These are phyloP conservation scores for Rhynchosporium graminicola DNA, from an alignment of 2,329 filamentous ascomycete species.

Conservation along the genomic window DNA sequence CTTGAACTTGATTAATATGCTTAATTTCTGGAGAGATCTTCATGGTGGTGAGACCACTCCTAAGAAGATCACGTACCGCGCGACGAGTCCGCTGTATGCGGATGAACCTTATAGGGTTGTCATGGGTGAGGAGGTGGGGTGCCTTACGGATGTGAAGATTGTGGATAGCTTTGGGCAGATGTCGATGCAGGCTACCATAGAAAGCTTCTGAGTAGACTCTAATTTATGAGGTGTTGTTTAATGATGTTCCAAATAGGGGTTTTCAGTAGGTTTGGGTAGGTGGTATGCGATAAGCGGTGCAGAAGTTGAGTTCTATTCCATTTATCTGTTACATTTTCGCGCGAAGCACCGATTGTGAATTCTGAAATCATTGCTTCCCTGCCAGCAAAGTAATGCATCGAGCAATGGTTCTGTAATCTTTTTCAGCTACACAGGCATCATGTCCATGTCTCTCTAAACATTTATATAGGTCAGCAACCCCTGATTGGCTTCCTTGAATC, in stretches of 20 bases:
- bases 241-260: neutral
- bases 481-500: no score
- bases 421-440: neutral
- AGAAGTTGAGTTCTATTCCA: neutral
- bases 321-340: neutral
- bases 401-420: neutral
- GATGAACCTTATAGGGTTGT: conserved; percentile 49
- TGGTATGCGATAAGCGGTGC: neutral
- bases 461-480: no score
- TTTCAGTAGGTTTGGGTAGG: neutral
- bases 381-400: neutral
- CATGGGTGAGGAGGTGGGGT: conserved; percentile 42
- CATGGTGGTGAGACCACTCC: conserved; percentile 40
- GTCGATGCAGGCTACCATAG: conserved; percentile 40
- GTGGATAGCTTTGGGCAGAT: conserved; percentile 37
- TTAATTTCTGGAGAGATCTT: conserved; percentile 65
- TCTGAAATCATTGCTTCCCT: neutral
- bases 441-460: no score
- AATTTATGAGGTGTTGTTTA: neutral
- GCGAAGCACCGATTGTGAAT: neutral
- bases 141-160: conserved; percentile 33
- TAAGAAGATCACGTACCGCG: conserved; percentile 48
- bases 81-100: conserved; percentile 52
- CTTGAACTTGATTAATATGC: conserved; percentile 70
- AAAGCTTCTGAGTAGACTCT: conserved; percentile 20